Percentiles rank a stretch among this genome's conserved stretches.
Conservation (phyloP, 495 filamentous ascomycete species). For the Annulohypoxylon moriforme region DNA sequence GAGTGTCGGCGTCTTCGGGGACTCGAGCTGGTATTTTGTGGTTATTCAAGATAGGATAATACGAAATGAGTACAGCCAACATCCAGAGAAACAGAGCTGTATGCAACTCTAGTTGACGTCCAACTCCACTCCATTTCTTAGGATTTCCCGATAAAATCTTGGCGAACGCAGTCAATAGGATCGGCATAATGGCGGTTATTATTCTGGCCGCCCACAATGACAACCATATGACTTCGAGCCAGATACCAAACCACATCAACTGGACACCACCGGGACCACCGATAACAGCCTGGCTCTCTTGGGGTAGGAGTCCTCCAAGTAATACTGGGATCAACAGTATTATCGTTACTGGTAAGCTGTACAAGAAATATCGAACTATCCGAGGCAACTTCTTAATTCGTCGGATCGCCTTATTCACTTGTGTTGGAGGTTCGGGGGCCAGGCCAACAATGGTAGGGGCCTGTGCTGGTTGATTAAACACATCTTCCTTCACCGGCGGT, state of each 20-base stretch:
- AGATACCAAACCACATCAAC: slow-evolving; percentile 92
- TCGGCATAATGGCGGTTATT: slow-evolving; percentile 78
- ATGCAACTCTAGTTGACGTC: slow-evolving; percentile 85
- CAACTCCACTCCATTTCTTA: slow-evolving; percentile 95
- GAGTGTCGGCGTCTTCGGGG: slow-evolving; percentile 55
- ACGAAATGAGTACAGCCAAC: slow-evolving; percentile 80
- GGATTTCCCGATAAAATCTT: slow-evolving; percentile 82
- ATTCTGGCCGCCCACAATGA: slow-evolving; percentile 88
- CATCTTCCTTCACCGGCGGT: slow-evolving; percentile 72
- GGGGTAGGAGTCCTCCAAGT: slow-evolving; percentile 74
- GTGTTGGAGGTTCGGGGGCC: slow-evolving; percentile 53
- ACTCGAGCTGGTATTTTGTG: slow-evolving; percentile 67
- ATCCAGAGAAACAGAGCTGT: slow-evolving; percentile 93
- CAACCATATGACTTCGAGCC: slow-evolving; percentile 94
- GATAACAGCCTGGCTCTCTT: slow-evolving; percentile 51
- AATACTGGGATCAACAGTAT: slow-evolving; percentile 85
- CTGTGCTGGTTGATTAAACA: slow-evolving; percentile 75
- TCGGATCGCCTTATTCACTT: slow-evolving; percentile 62
- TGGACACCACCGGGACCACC: slow-evolving; percentile 80
- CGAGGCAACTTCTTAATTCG: slow-evolving; percentile 78
- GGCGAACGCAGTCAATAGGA: slow-evolving; percentile 70
- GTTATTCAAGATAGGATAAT: slow-evolving; percentile 76
- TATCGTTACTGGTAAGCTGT: slow-evolving; percentile 79
- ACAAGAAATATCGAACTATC: slow-evolving; percentile 85
- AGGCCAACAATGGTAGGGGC: slow-evolving; percentile 68